Evolutionary conservation across 805 yeast species (phyloP), one percentile per base, ranked within the genome.

Genomic region (Candida broadrunensis): DNA sequence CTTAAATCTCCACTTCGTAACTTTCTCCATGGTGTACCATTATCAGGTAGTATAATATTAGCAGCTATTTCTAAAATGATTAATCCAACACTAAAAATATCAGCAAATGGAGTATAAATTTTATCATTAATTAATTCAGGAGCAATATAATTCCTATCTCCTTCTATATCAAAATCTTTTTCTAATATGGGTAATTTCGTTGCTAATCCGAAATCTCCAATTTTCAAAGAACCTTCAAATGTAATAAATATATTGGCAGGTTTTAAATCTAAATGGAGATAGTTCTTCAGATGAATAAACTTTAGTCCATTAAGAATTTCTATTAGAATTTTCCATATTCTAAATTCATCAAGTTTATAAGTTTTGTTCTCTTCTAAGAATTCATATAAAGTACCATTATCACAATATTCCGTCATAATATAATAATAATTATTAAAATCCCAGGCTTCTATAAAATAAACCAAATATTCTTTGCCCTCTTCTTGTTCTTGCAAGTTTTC

Each of bases 181-280:
- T 78, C 78, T 24, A 68, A 48, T 15, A 82, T 80, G 0, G 98
- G 98, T 39, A 81, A 67, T 49, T 78, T 80, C 2, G 96, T 78
- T 5, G 97, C 96, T 73, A 93, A 80, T 7, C 99, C 99, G 69
- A 93, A 93, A 64, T 93, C 99, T 15, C 97, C 99, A 55, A 93
- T 85, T 67, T 91, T 93, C 52, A 93, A 74, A 23, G 81, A 78
- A 21, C 99, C 99, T 58, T 93, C 98, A 64, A 93, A 93, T 1
- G 97, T 88, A 38, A 93, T 83, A 54, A 93, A 84, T 3, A 93
- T 81, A 61, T 93, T 93, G 2, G 97, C 97, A 1, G 99, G 99
- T 63, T 93, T 93, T 56, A 93, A 65, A 63, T 93, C 99, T 39
- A 93, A 67, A 64, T 93, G 99, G 37, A 90, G 68, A 39, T 87